Percentiles rank a stretch among this genome's conserved stretches.
Conservation (phyloP, 108 stramenopile genomes). For the Cyclostephanos tholiformis region DNA sequence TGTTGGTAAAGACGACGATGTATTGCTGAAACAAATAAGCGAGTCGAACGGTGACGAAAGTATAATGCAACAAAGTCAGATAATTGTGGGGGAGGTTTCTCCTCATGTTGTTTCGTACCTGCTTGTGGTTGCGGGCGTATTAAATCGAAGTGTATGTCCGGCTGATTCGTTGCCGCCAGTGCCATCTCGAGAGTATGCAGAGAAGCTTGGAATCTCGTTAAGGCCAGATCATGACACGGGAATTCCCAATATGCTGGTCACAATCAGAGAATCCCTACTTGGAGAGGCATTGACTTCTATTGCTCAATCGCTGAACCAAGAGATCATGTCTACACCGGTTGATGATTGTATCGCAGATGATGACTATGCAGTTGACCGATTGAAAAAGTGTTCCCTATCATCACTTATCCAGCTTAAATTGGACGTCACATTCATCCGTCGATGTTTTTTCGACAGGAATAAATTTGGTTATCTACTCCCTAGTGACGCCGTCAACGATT, state of each 20-base stretch:
- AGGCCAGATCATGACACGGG: slow-evolving; percentile 20
- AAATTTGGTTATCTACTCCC: slow-evolving; percentile 18
- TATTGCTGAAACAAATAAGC: slow-evolving; percentile 30
- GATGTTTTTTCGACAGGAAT: slow-evolving; percentile 59
- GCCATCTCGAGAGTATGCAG: slow-evolving; percentile 70
- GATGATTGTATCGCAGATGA: slow-evolving; percentile 9
- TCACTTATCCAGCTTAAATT: slow-evolving; percentile 63
- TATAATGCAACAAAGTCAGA: slow-evolving; percentile 9
- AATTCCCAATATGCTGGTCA: slow-evolving; percentile 68
- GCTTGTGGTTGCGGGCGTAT: slow-evolving; percentile 58
- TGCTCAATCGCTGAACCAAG: slow-evolving; percentile 29
- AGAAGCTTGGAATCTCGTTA: slow-evolving; percentile 57
- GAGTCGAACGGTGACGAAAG: slow-evolving; percentile 22
- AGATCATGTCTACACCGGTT: slow-evolving; percentile 14
- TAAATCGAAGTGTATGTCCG: slow-evolving; percentile 81
- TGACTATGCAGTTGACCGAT: slow-evolving; percentile 24
- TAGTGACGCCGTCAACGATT: slow-evolving; percentile 16
- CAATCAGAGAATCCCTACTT: slow-evolving; percentile 65
- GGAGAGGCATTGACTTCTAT: slow-evolving; percentile 51
- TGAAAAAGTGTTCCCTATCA: slow-evolving; percentile 54
- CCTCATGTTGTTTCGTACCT: slow-evolving; percentile 71
- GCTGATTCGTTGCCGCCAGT: slow-evolving; percentile 84
- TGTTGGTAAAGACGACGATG: slow-evolving; percentile 43
- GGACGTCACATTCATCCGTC: slow-evolving; percentile 58
- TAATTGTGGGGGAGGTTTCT: slow-evolving; percentile 68